Evolutionary conservation across 495 filamentous ascomycete species (phyloP).

Genomic region (Hypomontagnella submonticulosa): DNA sequence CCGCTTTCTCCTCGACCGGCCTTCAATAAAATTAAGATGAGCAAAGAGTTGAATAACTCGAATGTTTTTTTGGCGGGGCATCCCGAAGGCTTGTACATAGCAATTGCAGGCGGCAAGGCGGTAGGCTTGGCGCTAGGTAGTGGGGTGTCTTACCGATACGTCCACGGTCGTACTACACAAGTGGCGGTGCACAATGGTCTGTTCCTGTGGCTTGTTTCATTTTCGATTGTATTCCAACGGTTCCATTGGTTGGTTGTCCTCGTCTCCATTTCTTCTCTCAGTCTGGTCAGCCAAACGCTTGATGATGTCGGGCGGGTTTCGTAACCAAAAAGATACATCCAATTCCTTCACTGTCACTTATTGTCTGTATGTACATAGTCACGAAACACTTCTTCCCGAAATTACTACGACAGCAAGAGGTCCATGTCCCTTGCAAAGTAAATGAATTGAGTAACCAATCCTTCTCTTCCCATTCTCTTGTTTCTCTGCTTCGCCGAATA

Average conservation of each 20-base stretch:
- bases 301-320: constrained; percentile 41
- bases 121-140: background rate
- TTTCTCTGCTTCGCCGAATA: constrained; percentile 6
- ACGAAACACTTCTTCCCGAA: constrained; percentile 29
- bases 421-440: constrained; percentile 13
- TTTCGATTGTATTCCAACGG: constrained; percentile 20
- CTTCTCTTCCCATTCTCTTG: background rate
- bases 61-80: constrained; percentile 20
- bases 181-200: constrained; percentile 19
- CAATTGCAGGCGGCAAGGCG: too few relatives aligned
- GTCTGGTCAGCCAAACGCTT: constrained; percentile 25
- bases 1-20: constrained; percentile 24
- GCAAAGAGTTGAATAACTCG: constrained; percentile 11
- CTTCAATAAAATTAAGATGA: constrained; percentile 36
- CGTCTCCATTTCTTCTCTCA: background rate
- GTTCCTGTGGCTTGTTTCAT: constrained; percentile 19
- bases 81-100: constrained; percentile 13
- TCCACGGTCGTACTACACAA: background rate
- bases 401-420: constrained; percentile 29
- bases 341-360: constrained; percentile 9
- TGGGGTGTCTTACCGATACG: constrained; percentile 3
- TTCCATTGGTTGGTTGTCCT: constrained; percentile 26
- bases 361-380: constrained; percentile 16
- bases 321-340: constrained; percentile 21
- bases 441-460: constrained; percentile 5